Conservation (phyloP, 2,329 filamentous ascomycete genomes). For the Colletotrichum truncatum region DNA sequence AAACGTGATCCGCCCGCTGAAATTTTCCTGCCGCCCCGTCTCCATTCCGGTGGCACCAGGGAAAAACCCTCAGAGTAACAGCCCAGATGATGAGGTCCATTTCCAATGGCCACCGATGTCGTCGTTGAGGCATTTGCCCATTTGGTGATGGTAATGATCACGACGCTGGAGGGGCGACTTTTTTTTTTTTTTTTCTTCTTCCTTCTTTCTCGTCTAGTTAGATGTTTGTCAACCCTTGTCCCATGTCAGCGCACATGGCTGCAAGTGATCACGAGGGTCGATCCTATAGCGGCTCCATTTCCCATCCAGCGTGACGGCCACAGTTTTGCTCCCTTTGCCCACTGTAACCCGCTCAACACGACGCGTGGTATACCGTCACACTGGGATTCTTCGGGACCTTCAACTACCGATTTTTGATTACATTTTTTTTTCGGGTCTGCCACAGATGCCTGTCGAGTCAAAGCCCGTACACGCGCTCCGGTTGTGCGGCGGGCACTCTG, state of each 20-base stretch:
- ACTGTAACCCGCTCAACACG: background rate
- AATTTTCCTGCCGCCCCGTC: background rate
- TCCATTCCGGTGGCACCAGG: conserved; percentile 21
- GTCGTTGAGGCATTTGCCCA: conserved; percentile 27
- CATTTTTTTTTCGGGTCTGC: conserved; percentile 8
- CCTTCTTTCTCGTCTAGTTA: too few species aligned
- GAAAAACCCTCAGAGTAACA: conserved; percentile 6
- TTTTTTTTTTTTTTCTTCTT: too few species aligned
- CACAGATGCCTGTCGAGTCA: background rate
- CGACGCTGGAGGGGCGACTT: conserved; percentile 10
- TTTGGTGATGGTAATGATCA: conserved; percentile 5
- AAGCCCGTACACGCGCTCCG: background rate
- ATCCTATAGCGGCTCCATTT: background rate
- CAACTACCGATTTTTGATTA: conserved; percentile 13
- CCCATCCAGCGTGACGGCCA: background rate
- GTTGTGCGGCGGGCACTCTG: background rate
- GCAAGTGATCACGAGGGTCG: conserved; percentile 22
- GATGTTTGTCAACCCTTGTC: background rate
- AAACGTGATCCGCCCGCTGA: background rate
- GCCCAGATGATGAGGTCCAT: conserved; percentile 12
- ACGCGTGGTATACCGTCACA: background rate
- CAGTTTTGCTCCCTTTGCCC: background rate
- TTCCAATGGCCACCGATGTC: conserved; percentile 16
- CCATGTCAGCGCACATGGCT: conserved; percentile 9
- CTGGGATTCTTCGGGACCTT: background rate